Conservation (phyloP, 2,329 filamentous ascomycete genomes). For the Ophiostoma sp. region DNA sequence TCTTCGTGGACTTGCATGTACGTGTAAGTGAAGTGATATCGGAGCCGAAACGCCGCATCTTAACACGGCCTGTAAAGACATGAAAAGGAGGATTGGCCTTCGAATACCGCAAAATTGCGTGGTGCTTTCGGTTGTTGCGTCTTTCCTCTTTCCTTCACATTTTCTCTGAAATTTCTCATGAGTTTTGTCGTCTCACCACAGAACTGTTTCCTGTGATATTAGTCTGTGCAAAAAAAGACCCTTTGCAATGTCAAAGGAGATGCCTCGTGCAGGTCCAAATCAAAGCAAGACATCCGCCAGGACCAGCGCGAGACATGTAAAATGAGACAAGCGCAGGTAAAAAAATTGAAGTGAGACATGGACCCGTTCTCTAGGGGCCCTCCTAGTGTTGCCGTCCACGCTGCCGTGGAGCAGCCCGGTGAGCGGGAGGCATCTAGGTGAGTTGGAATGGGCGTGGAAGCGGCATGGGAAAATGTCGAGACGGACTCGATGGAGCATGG, state of each 20-base stretch:
- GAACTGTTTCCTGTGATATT: background rate
- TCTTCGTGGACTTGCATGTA: background rate
- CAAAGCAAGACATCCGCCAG: constrained; percentile 12
- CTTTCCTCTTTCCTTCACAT: background rate
- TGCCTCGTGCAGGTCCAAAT: constrained; percentile 6
- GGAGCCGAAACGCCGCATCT: background rate
- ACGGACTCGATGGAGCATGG: background rate
- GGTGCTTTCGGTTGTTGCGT: background rate
- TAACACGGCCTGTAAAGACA: background rate
- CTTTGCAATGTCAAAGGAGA: background rate
- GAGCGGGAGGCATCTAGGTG: background rate
- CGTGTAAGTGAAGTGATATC: constrained; percentile 5
- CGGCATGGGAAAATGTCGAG: background rate
- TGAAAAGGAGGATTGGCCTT: background rate
- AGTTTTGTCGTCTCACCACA: background rate
- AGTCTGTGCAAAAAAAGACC: background rate
- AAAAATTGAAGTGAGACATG: constrained; percentile 16
- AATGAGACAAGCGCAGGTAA: constrained; percentile 7
- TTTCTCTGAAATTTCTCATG: background rate
- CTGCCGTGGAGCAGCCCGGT: constrained; percentile 4
- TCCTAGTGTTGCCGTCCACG: background rate
- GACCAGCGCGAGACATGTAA: constrained; percentile 8
- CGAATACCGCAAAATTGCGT: background rate
- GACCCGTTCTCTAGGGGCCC: background rate
- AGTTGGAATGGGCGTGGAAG: background rate